A percentile compares a stretch with the other conserved stretches of the same genome.
Conservation (phyloP, 192 early-diverging fungal genomes). For the Umbelopsis sp. region DNA sequence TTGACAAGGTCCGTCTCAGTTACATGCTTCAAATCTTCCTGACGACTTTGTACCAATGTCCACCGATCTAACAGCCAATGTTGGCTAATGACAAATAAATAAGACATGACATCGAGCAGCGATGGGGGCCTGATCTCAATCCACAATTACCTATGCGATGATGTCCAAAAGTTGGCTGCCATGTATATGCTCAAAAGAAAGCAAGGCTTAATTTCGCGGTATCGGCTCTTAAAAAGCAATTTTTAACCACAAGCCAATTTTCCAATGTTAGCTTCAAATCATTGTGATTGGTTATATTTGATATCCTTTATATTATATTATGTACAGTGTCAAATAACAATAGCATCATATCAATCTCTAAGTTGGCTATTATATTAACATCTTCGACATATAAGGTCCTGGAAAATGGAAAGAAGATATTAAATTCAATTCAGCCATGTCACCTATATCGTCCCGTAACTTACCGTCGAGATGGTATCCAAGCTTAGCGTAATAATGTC, state of each 20-base stretch:
- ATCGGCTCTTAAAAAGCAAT: neutral
- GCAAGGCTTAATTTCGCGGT: neutral
- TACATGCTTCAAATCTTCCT: constrained; percentile 59
- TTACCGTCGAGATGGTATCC: constrained; percentile 92
- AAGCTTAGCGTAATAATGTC: constrained; percentile 97
- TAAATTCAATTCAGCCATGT: neutral
- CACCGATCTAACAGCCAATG: constrained; percentile 66
- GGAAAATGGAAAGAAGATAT: constrained; percentile 17
- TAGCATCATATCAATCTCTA: neutral
- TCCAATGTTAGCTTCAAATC: neutral
- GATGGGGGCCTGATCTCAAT: neutral
- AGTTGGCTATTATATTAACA: constrained; percentile 49
- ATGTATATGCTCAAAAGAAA: constrained; percentile 34
- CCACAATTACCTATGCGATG: constrained; percentile 61
- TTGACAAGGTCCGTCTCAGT: constrained; percentile 53
- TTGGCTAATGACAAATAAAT: constrained; percentile 39
- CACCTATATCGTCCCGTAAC: constrained; percentile 10
- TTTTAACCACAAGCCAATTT: neutral
- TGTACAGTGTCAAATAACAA: neutral
- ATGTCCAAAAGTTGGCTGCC: constrained; percentile 79
- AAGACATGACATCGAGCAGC: neutral
- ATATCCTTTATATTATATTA: neutral
- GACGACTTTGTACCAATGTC: constrained; percentile 50
- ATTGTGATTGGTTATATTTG: no score
- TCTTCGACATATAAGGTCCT: constrained; percentile 96